Conservation (phyloP, 148 eudicot genomes). For the Camellia sinensis region DNA sequence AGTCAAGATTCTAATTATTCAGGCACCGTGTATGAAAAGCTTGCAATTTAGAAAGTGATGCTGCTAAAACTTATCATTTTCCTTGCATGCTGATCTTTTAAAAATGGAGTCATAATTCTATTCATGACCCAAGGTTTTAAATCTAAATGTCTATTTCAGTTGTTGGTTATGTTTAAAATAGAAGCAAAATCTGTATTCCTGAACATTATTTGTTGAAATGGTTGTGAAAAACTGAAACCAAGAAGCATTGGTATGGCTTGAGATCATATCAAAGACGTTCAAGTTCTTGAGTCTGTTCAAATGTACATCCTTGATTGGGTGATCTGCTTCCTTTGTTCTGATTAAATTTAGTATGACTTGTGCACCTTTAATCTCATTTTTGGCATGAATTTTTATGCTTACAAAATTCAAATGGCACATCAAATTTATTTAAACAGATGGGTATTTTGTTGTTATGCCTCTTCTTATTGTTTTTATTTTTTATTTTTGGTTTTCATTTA, state of each 20-base stretch:
- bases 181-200: neutral
- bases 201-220: neutral
- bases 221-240: neutral
- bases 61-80: neutral
- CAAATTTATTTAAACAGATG: no score
- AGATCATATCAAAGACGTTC: neutral
- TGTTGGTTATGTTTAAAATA: neutral
- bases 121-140: neutral
- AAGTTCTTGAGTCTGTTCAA: neutral
- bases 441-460: no score
- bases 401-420: neutral
- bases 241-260: neutral
- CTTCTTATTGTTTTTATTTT: no score
- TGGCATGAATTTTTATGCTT: neutral
- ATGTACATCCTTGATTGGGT: neutral
- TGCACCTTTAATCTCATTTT: neutral
- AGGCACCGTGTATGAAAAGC: neutral
- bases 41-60: neutral
- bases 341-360: neutral
- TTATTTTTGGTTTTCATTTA: no score
- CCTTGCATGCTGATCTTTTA: neutral
- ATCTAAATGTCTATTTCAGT: neutral
- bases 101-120: neutral
- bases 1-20: neutral
- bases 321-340: neutral